Conservation (phyloP, 2,329 filamentous ascomycete species). For the Teratosphaeria epicoccoides region DNA sequence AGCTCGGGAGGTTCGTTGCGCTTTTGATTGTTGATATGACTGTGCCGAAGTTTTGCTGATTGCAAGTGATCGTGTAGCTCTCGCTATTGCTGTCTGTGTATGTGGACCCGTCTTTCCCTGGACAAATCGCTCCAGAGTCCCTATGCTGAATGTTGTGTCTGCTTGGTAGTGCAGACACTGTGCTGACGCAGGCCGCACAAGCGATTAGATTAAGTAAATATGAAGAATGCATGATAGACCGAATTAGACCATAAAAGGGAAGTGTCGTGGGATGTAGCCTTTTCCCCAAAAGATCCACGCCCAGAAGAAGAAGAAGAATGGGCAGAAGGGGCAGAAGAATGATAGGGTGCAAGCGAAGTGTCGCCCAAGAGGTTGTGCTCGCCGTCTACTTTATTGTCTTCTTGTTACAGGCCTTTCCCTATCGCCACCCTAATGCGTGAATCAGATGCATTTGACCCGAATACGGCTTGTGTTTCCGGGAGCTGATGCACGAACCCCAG, state of each 20-base stretch:
- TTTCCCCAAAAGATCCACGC: neutral
- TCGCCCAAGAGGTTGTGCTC: neutral
- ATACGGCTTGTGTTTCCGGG: neutral
- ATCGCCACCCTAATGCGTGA: neutral
- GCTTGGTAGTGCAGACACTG: neutral
- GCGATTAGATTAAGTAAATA: neutral
- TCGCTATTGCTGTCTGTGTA: slow-evolving; percentile 5
- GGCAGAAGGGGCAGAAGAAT: neutral
- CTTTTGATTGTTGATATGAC: neutral
- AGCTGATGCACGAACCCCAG: neutral
- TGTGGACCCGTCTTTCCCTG: slow-evolving; percentile 1
- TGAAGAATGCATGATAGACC: neutral
- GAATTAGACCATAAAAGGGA: neutral
- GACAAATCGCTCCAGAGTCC: slow-evolving; percentile 2
- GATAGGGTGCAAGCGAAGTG: too few species aligned
- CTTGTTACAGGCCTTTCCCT: neutral
- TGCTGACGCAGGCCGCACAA: neutral
- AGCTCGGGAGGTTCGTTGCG: slow-evolving; percentile 2
- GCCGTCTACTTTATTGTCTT: neutral
- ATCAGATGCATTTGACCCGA: neutral
- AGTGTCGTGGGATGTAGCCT: neutral
- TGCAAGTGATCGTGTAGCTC: slow-evolving; percentile 3
- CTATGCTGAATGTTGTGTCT: neutral
- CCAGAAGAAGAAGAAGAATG: neutral
- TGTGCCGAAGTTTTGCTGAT: slow-evolving; percentile 1